Percentiles rank a stretch among this genome's conserved stretches.
Evolutionary conservation across 192 early-diverging fungal species (phyloP).

Genomic region (Rhizophlyctis rosea): DNA sequence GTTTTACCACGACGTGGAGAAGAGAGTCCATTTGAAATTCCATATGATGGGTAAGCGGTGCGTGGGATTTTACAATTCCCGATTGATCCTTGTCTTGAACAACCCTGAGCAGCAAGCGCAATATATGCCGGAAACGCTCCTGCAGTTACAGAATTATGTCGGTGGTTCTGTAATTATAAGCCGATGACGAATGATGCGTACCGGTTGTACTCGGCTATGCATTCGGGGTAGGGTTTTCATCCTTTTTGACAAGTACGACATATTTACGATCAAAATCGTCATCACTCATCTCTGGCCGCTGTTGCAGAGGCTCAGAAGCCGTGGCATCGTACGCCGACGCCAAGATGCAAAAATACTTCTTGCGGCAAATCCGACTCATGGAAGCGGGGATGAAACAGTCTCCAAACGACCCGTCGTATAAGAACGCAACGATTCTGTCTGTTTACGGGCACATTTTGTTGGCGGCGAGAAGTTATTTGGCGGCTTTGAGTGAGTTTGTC

Average conservation of each 20-base stretch:
- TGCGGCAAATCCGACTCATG: conserved; percentile 48
- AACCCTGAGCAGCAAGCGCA: conserved; percentile 29
- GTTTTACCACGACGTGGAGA: conserved; percentile 51
- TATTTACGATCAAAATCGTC: neutral
- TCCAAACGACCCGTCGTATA: conserved; percentile 20
- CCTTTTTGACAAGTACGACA: neutral
- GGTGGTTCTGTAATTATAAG: conserved; percentile 24
- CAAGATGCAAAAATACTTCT: conserved; percentile 54
- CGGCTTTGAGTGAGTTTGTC: conserved; percentile 53
- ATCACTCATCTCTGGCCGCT: neutral
- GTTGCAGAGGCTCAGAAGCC: conserved; percentile 36
- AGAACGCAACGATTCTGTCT: conserved; percentile 47
- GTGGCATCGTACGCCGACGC: conserved; percentile 42
- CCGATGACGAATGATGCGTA: conserved; percentile 41
- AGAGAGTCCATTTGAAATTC: conserved; percentile 39
- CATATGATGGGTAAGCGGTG: conserved; percentile 58
- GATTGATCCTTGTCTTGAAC: too few species aligned
- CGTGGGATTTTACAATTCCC: too few species aligned
- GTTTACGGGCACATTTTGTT: conserved; percentile 63
- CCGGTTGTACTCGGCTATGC: conserved; percentile 45
- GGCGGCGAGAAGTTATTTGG: conserved; percentile 48
- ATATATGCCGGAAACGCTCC: conserved; percentile 36
- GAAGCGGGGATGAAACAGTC: conserved; percentile 24
- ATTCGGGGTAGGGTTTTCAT: conserved; percentile 31
- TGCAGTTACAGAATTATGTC: conserved; percentile 28